A percentile compares a stretch with the other conserved stretches of the same genome.
Conservation (phyloP, 441 rosid genomes). For the Gossypium trilobum region DNA sequence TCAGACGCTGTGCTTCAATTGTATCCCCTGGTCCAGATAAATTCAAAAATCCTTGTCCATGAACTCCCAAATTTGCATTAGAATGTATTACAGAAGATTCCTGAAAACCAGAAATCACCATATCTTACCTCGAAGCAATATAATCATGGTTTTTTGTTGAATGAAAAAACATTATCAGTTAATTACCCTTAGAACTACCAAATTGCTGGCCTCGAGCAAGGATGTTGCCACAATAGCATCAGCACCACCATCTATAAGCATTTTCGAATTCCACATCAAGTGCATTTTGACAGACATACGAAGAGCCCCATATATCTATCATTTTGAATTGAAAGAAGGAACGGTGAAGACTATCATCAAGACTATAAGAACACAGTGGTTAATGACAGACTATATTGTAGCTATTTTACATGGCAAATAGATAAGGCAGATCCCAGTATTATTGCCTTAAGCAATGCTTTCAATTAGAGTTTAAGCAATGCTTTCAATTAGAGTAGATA, state of each 20-base stretch:
- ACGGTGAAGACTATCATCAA: constrained; percentile 4
- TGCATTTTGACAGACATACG: constrained; percentile 81
- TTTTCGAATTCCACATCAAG: constrained; percentile 87
- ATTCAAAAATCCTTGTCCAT: constrained; percentile 75
- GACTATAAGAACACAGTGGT: neutral
- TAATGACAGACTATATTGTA: neutral
- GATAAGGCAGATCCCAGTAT: neutral
- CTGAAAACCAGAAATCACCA: constrained; percentile 26
- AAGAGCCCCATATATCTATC: constrained; percentile 76
- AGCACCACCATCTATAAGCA: constrained; percentile 68
- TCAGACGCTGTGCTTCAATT: constrained; percentile 77
- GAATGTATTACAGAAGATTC: constrained; percentile 83
- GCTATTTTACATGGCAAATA: constrained; percentile 3
- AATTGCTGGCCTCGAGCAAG: constrained; percentile 75
- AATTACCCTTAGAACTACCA: constrained; percentile 77
- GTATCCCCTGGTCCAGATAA: constrained; percentile 73
- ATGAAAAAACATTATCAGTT: neutral
- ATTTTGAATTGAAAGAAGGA: constrained; percentile 16
- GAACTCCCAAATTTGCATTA: constrained; percentile 86
- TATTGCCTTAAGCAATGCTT: neutral
- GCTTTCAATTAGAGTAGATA: neutral
- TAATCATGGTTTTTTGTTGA: constrained; percentile 1
- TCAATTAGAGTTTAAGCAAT: neutral
- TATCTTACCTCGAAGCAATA: constrained; percentile 10
- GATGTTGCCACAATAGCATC: constrained; percentile 68